Conservation (phyloP, 139 green algal genomes). For the Closterium sp. region DNA sequence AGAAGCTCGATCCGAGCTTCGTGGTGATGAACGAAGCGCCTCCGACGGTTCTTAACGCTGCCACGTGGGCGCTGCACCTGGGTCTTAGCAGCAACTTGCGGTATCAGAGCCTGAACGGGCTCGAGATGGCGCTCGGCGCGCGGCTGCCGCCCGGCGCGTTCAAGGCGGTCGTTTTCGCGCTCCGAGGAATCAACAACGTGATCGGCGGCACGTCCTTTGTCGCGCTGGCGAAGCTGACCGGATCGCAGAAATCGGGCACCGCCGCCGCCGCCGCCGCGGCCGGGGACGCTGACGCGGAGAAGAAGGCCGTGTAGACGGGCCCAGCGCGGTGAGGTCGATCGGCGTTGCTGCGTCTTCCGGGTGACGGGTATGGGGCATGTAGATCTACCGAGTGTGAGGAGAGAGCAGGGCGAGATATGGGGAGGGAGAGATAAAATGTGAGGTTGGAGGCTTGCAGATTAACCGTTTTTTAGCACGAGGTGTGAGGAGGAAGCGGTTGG, state of each 20-base stretch:
- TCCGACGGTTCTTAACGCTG: constrained; percentile 79
- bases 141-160: constrained; percentile 73
- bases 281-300: background rate
- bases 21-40: constrained; percentile 77
- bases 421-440: background rate
- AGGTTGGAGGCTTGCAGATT: background rate
- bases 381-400: background rate
- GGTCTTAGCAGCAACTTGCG: constrained; percentile 85
- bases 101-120: constrained; percentile 89
- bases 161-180: constrained; percentile 70
- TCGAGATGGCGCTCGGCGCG: constrained; percentile 78
- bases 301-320: background rate
- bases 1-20: constrained; percentile 72
- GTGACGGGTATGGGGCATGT: background rate
- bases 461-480: background rate
- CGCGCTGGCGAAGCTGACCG: constrained; percentile 77
- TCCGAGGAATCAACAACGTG: constrained; percentile 87
- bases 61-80: constrained; percentile 90
- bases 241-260: constrained; percentile 71
- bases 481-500: background rate
- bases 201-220: constrained; percentile 89
- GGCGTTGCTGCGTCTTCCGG: no score
- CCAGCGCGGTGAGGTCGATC: no score
- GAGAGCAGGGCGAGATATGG: background rate
- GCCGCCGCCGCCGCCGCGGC: background rate